Evolutionary conservation across 257 asterid genomes (phyloP).

Genomic region (Primulina tabacum): DNA sequence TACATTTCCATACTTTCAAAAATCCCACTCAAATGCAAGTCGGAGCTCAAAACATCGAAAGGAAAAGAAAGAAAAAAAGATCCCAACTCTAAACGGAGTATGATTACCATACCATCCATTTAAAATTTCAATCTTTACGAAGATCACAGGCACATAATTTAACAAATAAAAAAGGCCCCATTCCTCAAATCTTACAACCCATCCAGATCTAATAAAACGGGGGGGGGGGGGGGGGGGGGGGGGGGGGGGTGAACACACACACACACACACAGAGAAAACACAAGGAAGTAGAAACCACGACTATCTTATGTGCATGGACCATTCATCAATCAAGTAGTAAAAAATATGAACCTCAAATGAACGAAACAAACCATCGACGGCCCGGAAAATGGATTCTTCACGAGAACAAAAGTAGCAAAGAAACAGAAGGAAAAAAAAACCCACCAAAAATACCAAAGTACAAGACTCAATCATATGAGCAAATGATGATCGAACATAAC

Average conservation of each 20-base stretch:
- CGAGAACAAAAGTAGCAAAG: slow-evolving; percentile 24
- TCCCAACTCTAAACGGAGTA: slow-evolving; percentile 4
- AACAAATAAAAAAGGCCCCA: not conserved
- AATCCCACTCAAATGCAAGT: slow-evolving; percentile 24
- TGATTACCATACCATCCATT: not conserved
- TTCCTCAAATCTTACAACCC: slow-evolving; percentile 18
- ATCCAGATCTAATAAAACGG: slow-evolving; percentile 37
- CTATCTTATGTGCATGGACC: slow-evolving; percentile 27
- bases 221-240: too few relatives aligned
- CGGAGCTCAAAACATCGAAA: slow-evolving; percentile 12
- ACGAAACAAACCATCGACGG: slow-evolving; percentile 28
- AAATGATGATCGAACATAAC: slow-evolving; percentile 24
- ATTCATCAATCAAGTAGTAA: slow-evolving; percentile 21
- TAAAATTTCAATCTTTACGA: slow-evolving; percentile 24
- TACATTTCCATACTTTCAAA: slow-evolving; percentile 2
- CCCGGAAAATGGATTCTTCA: slow-evolving; percentile 25
- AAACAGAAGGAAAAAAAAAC: not conserved
- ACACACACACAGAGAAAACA: not conserved
- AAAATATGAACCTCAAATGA: slow-evolving; percentile 20
- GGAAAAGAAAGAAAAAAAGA: too few relatives aligned
- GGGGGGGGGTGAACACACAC: too few relatives aligned
- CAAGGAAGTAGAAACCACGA: slow-evolving; percentile 9
- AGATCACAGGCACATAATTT: slow-evolving; percentile 11
- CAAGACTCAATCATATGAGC: slow-evolving; percentile 32
- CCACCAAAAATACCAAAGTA: not conserved